Base-by-base conservation (phyloP, 2,329 filamentous ascomycete species). In the Knoxdaviesia capensis region DNA sequence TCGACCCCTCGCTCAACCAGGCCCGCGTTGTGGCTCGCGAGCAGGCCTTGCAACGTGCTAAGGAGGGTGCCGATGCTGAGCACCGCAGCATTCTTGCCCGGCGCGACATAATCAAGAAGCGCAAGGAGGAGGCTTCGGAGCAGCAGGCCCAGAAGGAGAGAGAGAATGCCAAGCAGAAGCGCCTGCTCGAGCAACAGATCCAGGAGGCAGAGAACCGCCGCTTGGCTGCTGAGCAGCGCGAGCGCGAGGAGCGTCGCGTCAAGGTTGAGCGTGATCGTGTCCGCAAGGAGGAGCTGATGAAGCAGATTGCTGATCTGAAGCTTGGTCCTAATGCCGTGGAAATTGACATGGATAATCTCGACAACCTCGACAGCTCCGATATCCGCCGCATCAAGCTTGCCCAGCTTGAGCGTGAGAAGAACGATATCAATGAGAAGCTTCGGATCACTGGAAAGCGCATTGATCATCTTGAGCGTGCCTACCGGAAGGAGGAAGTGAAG, bases 351-450 rank as follows among this genome's bases (percentile, higher is more conserved):
- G 78, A 81, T 44, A 77, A 94, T 52, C 68, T 94, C 43, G 80
- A 90, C 47, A 83, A 83, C 49, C 72, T 94, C 44, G 87, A 96
- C 60, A 83, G 78, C 59, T 86, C 85, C 60, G 79, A 80, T 48
- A 82, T 98, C 52, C 87, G 90, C 58, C 80, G 83, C 51, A 80
- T 98, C 65, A 96, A 96, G 69, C 74, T 98, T 44, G 81, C 84
- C 46, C 88, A 94, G 61, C 74, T 98, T 7, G 90, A 96, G 65
- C 87, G 88, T 52, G 90, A 96, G 69, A 98, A 96, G 79, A 93
- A 88, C 55, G 86, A 90, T 55, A 77, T 94, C 50, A 84, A 82
- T 48, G 86, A 94, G 63, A 85, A 82, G 57, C 74, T 96, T 42
- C 80, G 86, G 53, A 76, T 93, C 52, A 92, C 87, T 46, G 85